Conservation (phyloP, 2,329 filamentous ascomycete species). For the Nigrospora oryzae region DNA sequence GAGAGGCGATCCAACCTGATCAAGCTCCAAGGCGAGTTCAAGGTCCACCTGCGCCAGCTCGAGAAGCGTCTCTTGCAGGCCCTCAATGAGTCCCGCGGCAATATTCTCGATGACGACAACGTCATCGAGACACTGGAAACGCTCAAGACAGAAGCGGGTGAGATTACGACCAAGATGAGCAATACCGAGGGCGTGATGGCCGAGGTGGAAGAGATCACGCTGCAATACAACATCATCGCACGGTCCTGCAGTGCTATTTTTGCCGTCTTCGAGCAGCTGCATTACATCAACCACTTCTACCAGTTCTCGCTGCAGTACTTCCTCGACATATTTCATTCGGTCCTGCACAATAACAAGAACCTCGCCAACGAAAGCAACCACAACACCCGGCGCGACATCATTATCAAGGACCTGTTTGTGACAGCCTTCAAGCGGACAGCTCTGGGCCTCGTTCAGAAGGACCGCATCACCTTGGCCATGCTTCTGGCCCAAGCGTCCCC, state of each 20-base stretch:
- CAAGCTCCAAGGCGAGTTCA: slow-evolving; percentile 98
- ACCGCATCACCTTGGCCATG: slow-evolving; percentile 89
- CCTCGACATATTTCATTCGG: slow-evolving; percentile 91
- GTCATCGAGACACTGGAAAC: slow-evolving; percentile 97
- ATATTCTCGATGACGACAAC: slow-evolving; percentile 96
- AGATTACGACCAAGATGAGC: slow-evolving; percentile 92
- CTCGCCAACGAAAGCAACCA: slow-evolving; percentile 65
- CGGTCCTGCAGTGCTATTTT: slow-evolving; percentile 95
- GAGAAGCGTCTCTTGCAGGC: slow-evolving; percentile 92
- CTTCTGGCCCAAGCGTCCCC: slow-evolving; percentile 93
- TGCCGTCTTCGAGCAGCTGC: slow-evolving; percentile 90
- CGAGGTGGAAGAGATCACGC: slow-evolving; percentile 92
- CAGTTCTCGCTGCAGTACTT: slow-evolving; percentile 99
- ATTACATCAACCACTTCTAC: slow-evolving; percentile 98
- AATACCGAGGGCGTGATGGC: slow-evolving; percentile 98
- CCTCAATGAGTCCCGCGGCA: slow-evolving; percentile 93
- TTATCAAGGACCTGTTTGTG: slow-evolving; percentile 84
- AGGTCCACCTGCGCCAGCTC: slow-evolving; percentile 89
- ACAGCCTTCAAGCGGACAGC: slow-evolving; percentile 92
- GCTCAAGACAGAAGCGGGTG: slow-evolving; percentile 92
- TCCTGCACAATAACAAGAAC: slow-evolving; percentile 72
- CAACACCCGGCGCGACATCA: slow-evolving; percentile 75
- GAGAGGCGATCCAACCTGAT: slow-evolving; percentile 94
- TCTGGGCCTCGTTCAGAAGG: slow-evolving; percentile 83
- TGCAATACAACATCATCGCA: slow-evolving; percentile 88